phyloP scores from a whole-genome alignment of 495 filamentous ascomycete species.

The Xylaria cubensis region DNA sequence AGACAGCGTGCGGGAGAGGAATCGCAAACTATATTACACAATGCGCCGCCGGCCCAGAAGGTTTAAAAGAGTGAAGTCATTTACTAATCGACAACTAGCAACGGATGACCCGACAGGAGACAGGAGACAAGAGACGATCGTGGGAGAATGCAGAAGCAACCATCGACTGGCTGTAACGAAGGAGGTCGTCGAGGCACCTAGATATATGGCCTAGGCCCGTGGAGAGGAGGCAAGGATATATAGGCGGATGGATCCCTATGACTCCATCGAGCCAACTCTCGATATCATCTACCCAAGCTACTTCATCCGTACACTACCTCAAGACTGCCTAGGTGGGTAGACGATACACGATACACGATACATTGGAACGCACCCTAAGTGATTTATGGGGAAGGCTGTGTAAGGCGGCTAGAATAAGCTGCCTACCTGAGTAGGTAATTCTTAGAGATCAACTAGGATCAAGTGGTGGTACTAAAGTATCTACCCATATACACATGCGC shows the following conservation, averaged over 20 bases:
- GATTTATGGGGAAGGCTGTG: conserved; percentile 38
- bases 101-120: conserved; percentile 15
- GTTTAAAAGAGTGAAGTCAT: conserved; percentile 25
- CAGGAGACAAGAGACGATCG: conserved; percentile 40
- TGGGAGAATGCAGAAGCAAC: conserved; percentile 47
- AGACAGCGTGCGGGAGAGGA: conserved; percentile 19
- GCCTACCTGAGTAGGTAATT: conserved; percentile 34
- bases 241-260: conserved; percentile 46
- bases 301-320: conserved; percentile 35
- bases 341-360: conserved; percentile 30
- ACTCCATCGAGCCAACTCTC: conserved; percentile 40
- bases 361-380: conserved; percentile 34
- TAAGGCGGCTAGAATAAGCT: conserved; percentile 32
- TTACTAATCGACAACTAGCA: conserved; percentile 7
- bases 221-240: conserved; percentile 53
- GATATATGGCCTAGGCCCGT: conserved; percentile 48
- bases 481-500: conserved; percentile 14
- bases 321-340: conserved; percentile 32
- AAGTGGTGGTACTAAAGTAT: neutral
- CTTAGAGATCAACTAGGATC: conserved; percentile 4
- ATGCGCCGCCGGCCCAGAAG: conserved; percentile 11
- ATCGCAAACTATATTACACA: conserved; percentile 28
- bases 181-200: conserved; percentile 38
- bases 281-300: conserved; percentile 32
- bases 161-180: conserved; percentile 46